These are phyloP conservation scores for Actinidia polygama DNA, from an alignment of 179 eudicot species.

Conservation along the genomic window DNA sequence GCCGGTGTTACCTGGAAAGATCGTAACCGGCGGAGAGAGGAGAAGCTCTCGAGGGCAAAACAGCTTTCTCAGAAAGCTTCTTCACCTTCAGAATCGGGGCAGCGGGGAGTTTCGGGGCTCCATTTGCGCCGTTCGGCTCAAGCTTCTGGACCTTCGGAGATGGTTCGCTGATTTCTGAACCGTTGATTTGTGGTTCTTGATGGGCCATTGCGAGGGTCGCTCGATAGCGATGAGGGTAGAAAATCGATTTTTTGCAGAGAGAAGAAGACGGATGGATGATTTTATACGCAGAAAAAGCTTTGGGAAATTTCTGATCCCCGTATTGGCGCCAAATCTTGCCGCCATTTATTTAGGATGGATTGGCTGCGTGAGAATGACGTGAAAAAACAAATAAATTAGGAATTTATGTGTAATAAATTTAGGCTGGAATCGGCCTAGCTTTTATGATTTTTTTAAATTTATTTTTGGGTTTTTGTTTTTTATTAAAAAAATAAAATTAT, in stretches of 20 bases:
- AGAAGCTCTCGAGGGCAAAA: slow-evolving; percentile 68
- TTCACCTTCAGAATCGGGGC: slow-evolving; percentile 53
- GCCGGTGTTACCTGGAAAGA: slow-evolving; percentile 61
- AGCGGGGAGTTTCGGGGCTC: not conserved
- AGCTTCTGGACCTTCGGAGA: slow-evolving; percentile 50
- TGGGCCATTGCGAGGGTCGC: slow-evolving; percentile 11
- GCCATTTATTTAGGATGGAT: not conserved
- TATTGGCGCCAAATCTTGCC: slow-evolving; percentile 16
- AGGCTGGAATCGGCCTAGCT: too few relatives aligned
- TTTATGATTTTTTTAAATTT: too few relatives aligned
- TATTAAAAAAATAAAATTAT: too few relatives aligned
- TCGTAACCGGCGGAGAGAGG: slow-evolving; percentile 78
- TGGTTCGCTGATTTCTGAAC: slow-evolving; percentile 40
- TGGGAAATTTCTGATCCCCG: not conserved
- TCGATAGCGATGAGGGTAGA: not conserved
- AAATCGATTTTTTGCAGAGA: not conserved
- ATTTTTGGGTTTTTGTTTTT: too few relatives aligned
- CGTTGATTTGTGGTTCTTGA: slow-evolving; percentile 19
- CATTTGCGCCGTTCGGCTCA: slow-evolving; percentile 35
- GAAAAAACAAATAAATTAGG: too few relatives aligned
- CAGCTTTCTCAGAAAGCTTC: slow-evolving; percentile 76
- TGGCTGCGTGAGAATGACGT: not conserved
- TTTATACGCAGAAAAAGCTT: not conserved
- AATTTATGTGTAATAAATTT: too few relatives aligned
- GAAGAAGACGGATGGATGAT: not conserved